Evolutionary conservation across 2,329 filamentous ascomycete genomes (phyloP).

Genomic region (Kalaharituber pfeilii): DNA sequence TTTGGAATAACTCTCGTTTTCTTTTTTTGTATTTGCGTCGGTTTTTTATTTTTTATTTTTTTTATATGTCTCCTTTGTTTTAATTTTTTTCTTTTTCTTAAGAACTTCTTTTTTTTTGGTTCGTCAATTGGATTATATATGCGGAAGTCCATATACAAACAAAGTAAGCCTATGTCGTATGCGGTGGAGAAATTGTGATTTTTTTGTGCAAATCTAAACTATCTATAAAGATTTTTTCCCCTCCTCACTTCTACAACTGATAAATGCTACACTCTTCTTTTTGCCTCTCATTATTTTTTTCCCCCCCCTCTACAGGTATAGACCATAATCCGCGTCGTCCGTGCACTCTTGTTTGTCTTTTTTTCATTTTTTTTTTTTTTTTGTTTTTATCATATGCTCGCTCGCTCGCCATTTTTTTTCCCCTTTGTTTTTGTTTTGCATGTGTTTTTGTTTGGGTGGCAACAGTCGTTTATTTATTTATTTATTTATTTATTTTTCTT

Average conservation of each 20-base stretch:
- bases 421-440: neutral
- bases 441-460: neutral
- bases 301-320: too few relatives aligned
- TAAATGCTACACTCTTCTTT: too few relatives aligned
- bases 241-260: too few relatives aligned
- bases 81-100: neutral
- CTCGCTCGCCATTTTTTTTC: slow-evolving; percentile 1
- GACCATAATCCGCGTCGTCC: too few relatives aligned
- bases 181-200: too few relatives aligned
- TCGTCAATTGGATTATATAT: neutral
- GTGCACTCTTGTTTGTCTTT: neutral
- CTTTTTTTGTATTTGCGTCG: slow-evolving; percentile 7
- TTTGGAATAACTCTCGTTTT: neutral
- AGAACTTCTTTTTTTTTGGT: neutral
- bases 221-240: too few relatives aligned
- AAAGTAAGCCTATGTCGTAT: too few relatives aligned
- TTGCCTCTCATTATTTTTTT: too few relatives aligned
- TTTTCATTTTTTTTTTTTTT: neutral
- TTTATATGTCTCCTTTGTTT: slow-evolving; percentile 1
- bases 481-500: slow-evolving; percentile 2
- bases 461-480: neutral
- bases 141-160: neutral
- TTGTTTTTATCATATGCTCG: slow-evolving; percentile 3
- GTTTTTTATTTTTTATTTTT: slow-evolving; percentile 1
- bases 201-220: too few relatives aligned